Evolutionary conservation across 78 protist genomes (phyloP).

Genomic region (Dictyostelium capitatum): DNA sequence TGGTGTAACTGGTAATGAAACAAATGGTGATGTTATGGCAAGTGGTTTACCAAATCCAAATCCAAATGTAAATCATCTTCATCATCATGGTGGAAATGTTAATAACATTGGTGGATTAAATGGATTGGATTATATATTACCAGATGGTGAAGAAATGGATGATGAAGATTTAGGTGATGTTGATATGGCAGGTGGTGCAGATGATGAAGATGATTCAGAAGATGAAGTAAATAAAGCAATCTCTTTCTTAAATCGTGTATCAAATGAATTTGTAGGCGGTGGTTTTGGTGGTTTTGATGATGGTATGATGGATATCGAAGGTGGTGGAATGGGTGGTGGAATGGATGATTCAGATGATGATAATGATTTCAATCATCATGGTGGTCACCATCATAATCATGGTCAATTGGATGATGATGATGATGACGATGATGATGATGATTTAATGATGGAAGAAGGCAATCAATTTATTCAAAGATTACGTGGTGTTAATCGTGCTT

Average conservation of each 20-base stretch:
- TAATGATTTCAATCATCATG: neutral
- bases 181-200: conserved; percentile 60
- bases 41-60: neutral
- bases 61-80: neutral
- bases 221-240: conserved; percentile 64
- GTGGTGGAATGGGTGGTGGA: neutral
- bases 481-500: neutral
- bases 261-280: neutral
- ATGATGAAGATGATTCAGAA: conserved; percentile 75
- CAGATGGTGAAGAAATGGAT: conserved; percentile 14
- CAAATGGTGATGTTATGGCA: neutral
- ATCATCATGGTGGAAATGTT: neutral
- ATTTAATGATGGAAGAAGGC: conserved; percentile 15
- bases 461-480: neutral
- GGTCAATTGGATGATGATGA: neutral
- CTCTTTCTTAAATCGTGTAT: conserved; percentile 29
- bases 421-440: neutral
- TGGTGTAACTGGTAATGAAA: too few relatives aligned
- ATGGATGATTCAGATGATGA: conserved; percentile 24
- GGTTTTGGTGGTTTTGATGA: conserved; percentile 6
- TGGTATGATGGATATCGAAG: conserved; percentile 53
- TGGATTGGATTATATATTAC: neutral
- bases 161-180: conserved; percentile 61
- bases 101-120: neutral
- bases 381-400: neutral